Conservation (phyloP, 2,329 filamentous ascomycete genomes). For the Aureobasidium subglaciale region DNA sequence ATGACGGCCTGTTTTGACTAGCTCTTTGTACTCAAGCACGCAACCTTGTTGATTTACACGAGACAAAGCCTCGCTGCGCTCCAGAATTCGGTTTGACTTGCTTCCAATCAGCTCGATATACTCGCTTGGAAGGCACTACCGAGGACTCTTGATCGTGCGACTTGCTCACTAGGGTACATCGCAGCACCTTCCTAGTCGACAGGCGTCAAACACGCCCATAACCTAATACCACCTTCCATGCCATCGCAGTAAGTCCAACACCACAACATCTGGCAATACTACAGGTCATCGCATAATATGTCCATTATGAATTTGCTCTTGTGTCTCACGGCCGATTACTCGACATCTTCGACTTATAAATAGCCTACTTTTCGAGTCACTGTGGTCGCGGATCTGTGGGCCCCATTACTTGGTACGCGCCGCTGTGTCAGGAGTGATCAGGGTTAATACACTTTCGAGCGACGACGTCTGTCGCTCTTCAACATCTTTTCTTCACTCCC, state of each 20-base stretch:
- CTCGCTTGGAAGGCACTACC: too few relatives aligned
- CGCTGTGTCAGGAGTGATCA: slow-evolving; percentile 4
- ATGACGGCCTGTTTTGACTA: slow-evolving; percentile 1
- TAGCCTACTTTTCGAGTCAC: neutral
- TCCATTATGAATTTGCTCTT: neutral
- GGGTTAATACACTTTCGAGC: slow-evolving; percentile 2
- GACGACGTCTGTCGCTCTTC: neutral
- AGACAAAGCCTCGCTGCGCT: neutral
- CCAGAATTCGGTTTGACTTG: neutral
- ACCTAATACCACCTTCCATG: neutral
- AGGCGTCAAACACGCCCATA: neutral
- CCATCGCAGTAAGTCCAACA: neutral
- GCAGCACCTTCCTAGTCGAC: neutral
- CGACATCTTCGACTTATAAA: neutral
- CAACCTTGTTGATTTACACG: neutral
- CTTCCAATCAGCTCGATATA: neutral
- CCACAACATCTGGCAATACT: neutral
- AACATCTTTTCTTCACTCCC: neutral
- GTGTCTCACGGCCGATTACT: neutral
- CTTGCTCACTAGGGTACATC: neutral
- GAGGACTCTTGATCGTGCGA: neutral
- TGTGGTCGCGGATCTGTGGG: neutral
- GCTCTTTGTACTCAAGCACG: neutral
- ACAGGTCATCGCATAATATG: neutral
- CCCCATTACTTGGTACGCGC: slow-evolving; percentile 1